phyloP scores from a whole-genome alignment of 2,329 filamentous ascomycete genomes.

The Simplicillium aogashimaense region DNA sequence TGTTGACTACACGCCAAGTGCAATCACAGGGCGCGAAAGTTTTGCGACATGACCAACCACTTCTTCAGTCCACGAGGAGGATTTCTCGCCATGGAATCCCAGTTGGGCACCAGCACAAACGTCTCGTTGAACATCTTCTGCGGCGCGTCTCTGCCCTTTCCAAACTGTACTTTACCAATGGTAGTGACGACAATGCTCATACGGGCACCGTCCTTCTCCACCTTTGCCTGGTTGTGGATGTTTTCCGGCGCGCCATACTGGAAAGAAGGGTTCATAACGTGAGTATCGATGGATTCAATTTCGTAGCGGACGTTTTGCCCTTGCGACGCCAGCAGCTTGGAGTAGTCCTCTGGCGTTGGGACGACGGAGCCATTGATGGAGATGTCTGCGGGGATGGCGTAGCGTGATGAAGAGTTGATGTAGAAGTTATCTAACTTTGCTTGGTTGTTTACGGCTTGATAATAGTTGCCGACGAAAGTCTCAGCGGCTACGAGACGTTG shows the following conservation, averaged over 20 bases:
- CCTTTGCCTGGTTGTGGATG: conserved; percentile 28
- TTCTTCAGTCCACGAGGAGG: conserved; percentile 41
- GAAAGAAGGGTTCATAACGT: conserved; percentile 65
- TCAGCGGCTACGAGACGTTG: conserved; percentile 47
- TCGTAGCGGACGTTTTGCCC: conserved; percentile 54
- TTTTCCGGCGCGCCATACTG: conserved; percentile 42
- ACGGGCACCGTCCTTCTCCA: conserved; percentile 40
- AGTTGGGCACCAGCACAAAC: conserved; percentile 72
- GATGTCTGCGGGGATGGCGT: conserved; percentile 54
- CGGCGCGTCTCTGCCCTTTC: conserved; percentile 49
- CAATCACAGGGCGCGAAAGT: conserved; percentile 48
- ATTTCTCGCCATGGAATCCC: conserved; percentile 45
- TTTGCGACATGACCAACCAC: conserved; percentile 64
- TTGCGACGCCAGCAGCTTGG: conserved; percentile 57
- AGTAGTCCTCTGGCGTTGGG: conserved; percentile 52
- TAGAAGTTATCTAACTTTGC: conserved; percentile 60
- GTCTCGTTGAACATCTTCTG: conserved; percentile 69
- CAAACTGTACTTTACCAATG: conserved; percentile 62
- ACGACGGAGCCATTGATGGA: conserved; percentile 69
- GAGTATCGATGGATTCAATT: conserved; percentile 65
- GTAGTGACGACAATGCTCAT: conserved; percentile 66
- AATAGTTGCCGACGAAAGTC: conserved; percentile 64
- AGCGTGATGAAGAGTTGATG: conserved; percentile 44
- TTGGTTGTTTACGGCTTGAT: conserved; percentile 60
- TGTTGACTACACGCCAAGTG: not conserved